phyloP scores from a whole-genome alignment of 2,329 filamentous ascomycete species.

The Passalora sequoiae region DNA sequence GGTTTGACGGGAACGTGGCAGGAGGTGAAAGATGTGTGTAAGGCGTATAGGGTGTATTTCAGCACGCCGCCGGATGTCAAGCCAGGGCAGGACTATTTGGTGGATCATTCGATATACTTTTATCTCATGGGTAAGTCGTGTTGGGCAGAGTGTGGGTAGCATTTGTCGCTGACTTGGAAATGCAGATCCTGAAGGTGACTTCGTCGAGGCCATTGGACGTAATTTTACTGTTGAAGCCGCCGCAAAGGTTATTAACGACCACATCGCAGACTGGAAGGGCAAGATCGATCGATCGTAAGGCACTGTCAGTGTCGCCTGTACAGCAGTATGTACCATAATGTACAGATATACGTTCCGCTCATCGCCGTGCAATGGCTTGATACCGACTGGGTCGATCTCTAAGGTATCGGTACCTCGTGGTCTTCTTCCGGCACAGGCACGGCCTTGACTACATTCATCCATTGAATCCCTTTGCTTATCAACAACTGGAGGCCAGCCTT shows the following conservation, averaged over 20 bases:
- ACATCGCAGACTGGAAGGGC: conserved; percentile 73
- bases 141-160: not conserved
- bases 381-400: too few species aligned
- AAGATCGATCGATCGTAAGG: conserved; percentile 44
- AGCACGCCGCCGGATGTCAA: conserved; percentile 83
- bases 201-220: conserved; percentile 91
- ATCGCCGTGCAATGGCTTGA: too few species aligned
- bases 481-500: too few species aligned
- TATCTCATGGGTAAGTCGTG: conserved; percentile 75
- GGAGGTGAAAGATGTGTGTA: conserved; percentile 89
- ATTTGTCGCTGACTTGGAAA: not conserved
- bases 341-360: too few species aligned
- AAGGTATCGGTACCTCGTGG: too few species aligned
- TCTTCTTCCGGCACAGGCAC: too few species aligned
- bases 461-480: too few species aligned
- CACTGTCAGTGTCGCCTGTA: not conserved
- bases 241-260: conserved; percentile 75
- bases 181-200: conserved; percentile 87
- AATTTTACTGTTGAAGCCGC: conserved; percentile 89
- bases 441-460: too few species aligned
- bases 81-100: conserved; percentile 91
- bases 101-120: conserved; percentile 99
- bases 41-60: conserved; percentile 95
- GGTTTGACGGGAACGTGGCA: conserved; percentile 92
- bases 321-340: conserved; percentile 6